Evolutionary conservation across 1,284 basidiomycete species (phyloP).

Genomic region (Athelia psychrophila): DNA sequence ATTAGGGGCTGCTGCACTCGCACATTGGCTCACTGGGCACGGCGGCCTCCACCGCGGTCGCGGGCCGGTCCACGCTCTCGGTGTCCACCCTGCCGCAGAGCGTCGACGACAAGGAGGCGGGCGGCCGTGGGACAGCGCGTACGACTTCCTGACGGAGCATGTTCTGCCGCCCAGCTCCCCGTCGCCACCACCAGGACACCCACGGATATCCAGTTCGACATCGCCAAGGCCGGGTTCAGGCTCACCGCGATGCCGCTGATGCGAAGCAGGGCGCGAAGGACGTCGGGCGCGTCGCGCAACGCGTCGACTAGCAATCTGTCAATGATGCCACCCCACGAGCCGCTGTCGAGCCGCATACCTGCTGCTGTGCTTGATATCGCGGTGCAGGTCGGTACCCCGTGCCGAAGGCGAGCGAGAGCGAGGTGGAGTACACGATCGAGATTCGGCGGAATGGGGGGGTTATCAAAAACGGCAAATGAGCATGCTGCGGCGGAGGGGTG

Average conservation of each 20-base stretch:
- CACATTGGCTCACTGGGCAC: too few relatives aligned
- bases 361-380: constrained; percentile 36
- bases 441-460: constrained; percentile 63
- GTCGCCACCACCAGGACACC: constrained; percentile 70
- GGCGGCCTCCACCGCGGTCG: too few relatives aligned
- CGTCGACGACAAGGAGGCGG: too few relatives aligned
- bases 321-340: constrained; percentile 5
- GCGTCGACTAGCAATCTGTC: constrained; percentile 20
- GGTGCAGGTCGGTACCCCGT: constrained; percentile 63
- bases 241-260: constrained; percentile 58
- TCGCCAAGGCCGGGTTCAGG: constrained; percentile 67
- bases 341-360: constrained; percentile 9
- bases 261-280: neutral
- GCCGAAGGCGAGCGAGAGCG: constrained; percentile 64
- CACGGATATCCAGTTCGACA: constrained; percentile 72
- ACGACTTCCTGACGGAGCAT: constrained; percentile 78
- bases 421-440: constrained; percentile 64
- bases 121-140: constrained; percentile 39
- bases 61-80: constrained; percentile 1
- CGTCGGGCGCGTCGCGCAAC: neutral
- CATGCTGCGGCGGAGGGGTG: neutral
- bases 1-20: too few relatives aligned
- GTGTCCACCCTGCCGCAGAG: constrained; percentile 1
- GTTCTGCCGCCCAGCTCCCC: constrained; percentile 83
- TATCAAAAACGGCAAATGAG: constrained; percentile 35